Evolutionary conservation across 140 eudicot genomes (phyloP).

Genomic region (Erigeron philadelphicus): DNA sequence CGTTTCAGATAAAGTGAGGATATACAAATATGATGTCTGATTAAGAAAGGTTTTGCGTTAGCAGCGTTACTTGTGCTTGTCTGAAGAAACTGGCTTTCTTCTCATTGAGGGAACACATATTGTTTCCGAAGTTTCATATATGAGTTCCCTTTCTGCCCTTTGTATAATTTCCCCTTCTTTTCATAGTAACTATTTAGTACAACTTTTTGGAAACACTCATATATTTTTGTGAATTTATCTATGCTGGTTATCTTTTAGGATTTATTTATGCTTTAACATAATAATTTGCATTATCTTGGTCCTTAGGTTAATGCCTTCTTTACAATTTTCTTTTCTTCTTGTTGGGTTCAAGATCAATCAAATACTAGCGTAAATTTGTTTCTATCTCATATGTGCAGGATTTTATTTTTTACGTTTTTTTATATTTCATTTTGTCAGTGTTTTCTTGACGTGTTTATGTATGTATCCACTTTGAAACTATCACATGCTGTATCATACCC

Average conservation of each 20-base stretch:
- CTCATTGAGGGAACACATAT: background rate
- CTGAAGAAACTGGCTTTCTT: slow-evolving; percentile 2
- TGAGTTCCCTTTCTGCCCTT: slow-evolving; percentile 9
- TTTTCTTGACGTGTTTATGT: background rate
- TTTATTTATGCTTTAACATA: background rate
- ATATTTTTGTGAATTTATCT: background rate
- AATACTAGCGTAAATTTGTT: slow-evolving; percentile 6
- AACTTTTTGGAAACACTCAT: background rate
- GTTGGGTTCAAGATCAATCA: background rate
- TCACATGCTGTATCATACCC: slow-evolving; percentile 8
- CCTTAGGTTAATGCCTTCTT: background rate
- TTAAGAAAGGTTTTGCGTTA: background rate
- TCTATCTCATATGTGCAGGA: background rate
- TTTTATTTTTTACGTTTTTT: background rate
- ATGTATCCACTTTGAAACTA: background rate
- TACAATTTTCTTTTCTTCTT: background rate
- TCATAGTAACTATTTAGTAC: background rate
- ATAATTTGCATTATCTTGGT: slow-evolving; percentile 7
- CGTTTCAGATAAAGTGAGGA: too few species aligned
- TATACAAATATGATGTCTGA: background rate
- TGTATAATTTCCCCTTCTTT: background rate
- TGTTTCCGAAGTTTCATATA: background rate
- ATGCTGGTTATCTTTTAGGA: background rate
- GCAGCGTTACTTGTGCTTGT: background rate
- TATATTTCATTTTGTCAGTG: background rate